These are phyloP conservation scores for Trichoderma citrinoviride DNA, from an alignment of 2,329 filamentous ascomycete genomes.

Conservation along the genomic window DNA sequence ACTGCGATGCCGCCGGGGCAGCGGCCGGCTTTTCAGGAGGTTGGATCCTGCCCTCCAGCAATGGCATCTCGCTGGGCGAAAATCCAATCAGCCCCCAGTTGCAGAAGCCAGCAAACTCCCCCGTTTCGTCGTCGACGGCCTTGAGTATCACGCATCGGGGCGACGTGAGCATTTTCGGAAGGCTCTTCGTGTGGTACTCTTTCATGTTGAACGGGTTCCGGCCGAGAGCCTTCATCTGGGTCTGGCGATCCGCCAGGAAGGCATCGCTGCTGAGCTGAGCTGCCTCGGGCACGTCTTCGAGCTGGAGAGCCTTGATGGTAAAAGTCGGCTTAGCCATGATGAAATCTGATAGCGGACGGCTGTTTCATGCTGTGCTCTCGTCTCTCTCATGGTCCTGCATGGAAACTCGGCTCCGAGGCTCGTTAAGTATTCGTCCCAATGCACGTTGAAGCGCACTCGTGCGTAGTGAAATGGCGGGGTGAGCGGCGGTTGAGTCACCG, in stretches of 20 bases:
- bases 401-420: neutral
- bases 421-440: neutral
- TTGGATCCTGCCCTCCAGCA: conserved; percentile 22
- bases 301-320: conserved; percentile 27
- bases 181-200: conserved; percentile 27
- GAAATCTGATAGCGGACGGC: neutral
- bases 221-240: conserved; percentile 37
- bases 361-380: neutral
- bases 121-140: conserved; percentile 33
- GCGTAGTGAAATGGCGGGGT: neutral
- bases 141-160: conserved; percentile 33
- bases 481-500: conserved; percentile 19
- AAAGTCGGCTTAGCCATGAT: conserved; percentile 26
- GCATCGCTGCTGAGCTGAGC: conserved; percentile 31
- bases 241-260: conserved; percentile 37
- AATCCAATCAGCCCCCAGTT: conserved; percentile 37
- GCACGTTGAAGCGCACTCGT: neutral
- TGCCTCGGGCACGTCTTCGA: conserved; percentile 32
- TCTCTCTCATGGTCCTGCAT: too few species aligned
- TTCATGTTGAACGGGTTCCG: conserved; percentile 32
- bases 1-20: neutral
- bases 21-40: neutral
- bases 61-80: conserved; percentile 27
- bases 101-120: conserved; percentile 32
- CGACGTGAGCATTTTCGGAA: conserved; percentile 28